phyloP scores from a whole-genome alignment of 129 eudicot species.

The Glebionis coronaria region DNA sequence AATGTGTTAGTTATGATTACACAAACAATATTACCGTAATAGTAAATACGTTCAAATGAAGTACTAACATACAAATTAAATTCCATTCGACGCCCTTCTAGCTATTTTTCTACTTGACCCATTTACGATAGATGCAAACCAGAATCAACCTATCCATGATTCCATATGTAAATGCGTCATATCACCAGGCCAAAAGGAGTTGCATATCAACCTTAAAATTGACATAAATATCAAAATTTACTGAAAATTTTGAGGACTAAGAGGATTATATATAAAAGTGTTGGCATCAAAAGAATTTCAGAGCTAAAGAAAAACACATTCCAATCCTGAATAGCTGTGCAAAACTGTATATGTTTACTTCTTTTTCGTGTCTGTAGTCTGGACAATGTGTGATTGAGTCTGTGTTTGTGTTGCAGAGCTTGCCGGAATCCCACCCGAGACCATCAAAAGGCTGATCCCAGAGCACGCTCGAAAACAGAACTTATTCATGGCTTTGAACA shows the following conservation, averaged over 20 bases:
- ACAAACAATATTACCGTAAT: background rate
- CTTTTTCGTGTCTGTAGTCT: background rate
- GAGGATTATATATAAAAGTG: background rate
- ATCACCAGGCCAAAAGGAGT: background rate
- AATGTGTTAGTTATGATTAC: background rate
- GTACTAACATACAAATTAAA: too few relatives aligned
- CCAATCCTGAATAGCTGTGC: background rate
- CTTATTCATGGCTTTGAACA: slow-evolving; percentile 87
- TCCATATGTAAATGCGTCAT: background rate
- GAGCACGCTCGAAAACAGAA: slow-evolving; percentile 94
- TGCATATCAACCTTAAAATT: background rate
- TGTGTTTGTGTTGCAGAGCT: slow-evolving; percentile 59
- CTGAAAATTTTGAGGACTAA: background rate
- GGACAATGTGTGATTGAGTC: background rate
- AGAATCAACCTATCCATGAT: too few relatives aligned
- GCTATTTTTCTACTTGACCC: too few relatives aligned
- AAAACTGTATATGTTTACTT: background rate
- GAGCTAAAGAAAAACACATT: slow-evolving; percentile 3
- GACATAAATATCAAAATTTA: background rate
- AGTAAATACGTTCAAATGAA: too few relatives aligned
- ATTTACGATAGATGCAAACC: too few relatives aligned
- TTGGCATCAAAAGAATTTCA: background rate
- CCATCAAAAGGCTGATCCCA: slow-evolving; percentile 72
- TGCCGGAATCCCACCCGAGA: slow-evolving; percentile 73
- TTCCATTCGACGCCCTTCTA: background rate